These are phyloP conservation scores for Letharia columbiana DNA, from an alignment of 495 filamentous ascomycete species.

Conservation along the genomic window DNA sequence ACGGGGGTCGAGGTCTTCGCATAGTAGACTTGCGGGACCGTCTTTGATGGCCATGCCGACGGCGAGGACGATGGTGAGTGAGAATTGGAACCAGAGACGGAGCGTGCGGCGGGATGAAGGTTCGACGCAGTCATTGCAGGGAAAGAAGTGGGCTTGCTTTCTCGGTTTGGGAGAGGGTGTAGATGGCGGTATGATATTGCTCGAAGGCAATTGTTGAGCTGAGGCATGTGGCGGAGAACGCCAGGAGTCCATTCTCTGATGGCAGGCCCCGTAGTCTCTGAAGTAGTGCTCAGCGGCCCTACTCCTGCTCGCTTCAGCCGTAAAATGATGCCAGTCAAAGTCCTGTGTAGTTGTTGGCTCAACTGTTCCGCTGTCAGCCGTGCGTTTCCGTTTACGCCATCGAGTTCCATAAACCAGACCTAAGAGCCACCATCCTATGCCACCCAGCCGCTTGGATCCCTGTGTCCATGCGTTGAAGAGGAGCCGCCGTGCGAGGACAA, in stretches of 20 bases:
- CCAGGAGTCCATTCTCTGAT: constrained; percentile 3
- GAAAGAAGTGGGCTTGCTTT: constrained; percentile 20
- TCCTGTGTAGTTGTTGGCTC: constrained; percentile 3
- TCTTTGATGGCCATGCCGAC: constrained; percentile 31
- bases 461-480: constrained; percentile 27
- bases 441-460: constrained; percentile 19
- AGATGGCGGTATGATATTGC: neutral
- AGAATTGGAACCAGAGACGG: constrained; percentile 31
- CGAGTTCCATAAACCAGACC: constrained; percentile 24
- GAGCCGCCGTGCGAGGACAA: constrained; percentile 25
- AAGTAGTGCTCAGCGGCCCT: constrained; percentile 13
- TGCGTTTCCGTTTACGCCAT: constrained; percentile 15
- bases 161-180: neutral
- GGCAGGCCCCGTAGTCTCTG: neutral
- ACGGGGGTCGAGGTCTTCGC: neutral
- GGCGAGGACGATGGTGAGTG: constrained; percentile 30
- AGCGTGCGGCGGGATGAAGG: constrained; percentile 25
- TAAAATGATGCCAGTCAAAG: constrained; percentile 22
- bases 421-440: constrained; percentile 28
- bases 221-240: neutral
- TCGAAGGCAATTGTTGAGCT: neutral
- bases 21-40: constrained; percentile 26
- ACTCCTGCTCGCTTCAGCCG: constrained; percentile 11
- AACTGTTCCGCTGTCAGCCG: constrained; percentile 21
- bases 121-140: constrained; percentile 23